phyloP scores from a whole-genome alignment of 2,329 filamentous ascomycete species.

The Cladosporium phlei region DNA sequence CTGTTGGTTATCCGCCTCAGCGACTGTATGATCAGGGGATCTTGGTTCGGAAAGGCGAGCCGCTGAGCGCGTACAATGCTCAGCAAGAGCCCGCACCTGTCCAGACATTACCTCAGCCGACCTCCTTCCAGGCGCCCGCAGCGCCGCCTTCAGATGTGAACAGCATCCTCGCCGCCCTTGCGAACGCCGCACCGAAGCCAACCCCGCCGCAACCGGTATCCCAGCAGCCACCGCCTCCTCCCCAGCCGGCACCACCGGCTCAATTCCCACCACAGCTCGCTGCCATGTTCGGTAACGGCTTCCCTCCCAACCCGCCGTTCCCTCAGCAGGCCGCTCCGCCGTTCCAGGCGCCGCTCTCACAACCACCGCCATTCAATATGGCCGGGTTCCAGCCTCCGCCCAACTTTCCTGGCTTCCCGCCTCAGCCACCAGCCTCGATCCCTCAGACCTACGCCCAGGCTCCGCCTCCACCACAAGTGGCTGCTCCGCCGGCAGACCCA shows the following conservation, averaged over 20 bases:
- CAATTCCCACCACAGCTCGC: conserved; percentile 18
- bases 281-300: conserved; percentile 15
- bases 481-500: conserved; percentile 20
- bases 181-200: conserved; percentile 24
- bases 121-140: conserved; percentile 16
- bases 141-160: conserved; percentile 29
- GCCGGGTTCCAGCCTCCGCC: conserved; percentile 15
- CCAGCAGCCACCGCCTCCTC: conserved; percentile 16
- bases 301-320: conserved; percentile 1
- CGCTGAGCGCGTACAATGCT: conserved; percentile 5
- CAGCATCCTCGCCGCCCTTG: conserved; percentile 33
- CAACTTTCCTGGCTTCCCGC: conserved; percentile 22
- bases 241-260: conserved; percentile 16
- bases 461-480: conserved; percentile 42
- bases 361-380: conserved; percentile 10
- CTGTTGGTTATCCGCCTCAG: conserved; percentile 28
- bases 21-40: conserved; percentile 30
- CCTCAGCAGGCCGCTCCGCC: conserved; percentile 15
- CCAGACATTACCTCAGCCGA: conserved; percentile 15
- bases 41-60: conserved; percentile 17
- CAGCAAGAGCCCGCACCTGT: conserved; percentile 14
- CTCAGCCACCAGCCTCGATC: conserved; percentile 30
- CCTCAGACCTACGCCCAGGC: conserved; percentile 35
- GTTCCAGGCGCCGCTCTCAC: conserved; percentile 15
- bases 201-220: conserved; percentile 20